A percentile compares a stretch with the other conserved stretches of the same genome.
phyloP scores from a whole-genome alignment of 306 rosid genomes.

The Sphenostylis stenocarpa region DNA sequence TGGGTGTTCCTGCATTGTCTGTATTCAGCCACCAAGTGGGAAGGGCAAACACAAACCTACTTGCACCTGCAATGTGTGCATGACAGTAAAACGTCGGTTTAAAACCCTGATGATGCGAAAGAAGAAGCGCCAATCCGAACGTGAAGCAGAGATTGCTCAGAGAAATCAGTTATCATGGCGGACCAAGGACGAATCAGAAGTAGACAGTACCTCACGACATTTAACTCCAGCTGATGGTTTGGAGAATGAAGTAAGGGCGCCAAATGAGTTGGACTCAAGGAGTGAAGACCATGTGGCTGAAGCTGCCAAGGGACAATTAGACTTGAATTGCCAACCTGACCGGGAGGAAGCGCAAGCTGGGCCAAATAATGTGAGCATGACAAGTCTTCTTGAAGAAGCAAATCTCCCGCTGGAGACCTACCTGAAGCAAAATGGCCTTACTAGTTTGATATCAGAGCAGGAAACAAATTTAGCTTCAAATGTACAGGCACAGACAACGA shows the following conservation, averaged over 20 bases:
- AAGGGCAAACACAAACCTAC: slow-evolving; percentile 99
- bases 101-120: slow-evolving; percentile 95
- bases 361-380: slow-evolving; percentile 64
- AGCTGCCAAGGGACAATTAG: slow-evolving; percentile 67
- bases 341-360: slow-evolving; percentile 60
- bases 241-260: slow-evolving; percentile 62
- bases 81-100: slow-evolving; percentile 94
- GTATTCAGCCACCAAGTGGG: slow-evolving; percentile 99
- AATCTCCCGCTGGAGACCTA: slow-evolving; percentile 77
- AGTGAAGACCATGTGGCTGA: slow-evolving; percentile 64
- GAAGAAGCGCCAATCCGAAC: slow-evolving; percentile 96
- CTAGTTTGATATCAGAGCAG: slow-evolving; percentile 77
- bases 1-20: slow-evolving; percentile 98
- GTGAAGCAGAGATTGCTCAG: slow-evolving; percentile 93
- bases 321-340: slow-evolving; percentile 79
- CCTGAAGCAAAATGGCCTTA: slow-evolving; percentile 84
- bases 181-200: slow-evolving; percentile 74
- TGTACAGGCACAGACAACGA: slow-evolving; percentile 50
- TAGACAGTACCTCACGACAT: slow-evolving; percentile 66
- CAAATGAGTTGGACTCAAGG: slow-evolving; percentile 61
- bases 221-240: slow-evolving; percentile 61
- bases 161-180: slow-evolving; percentile 66
- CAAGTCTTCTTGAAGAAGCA: slow-evolving; percentile 83
- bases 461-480: slow-evolving; percentile 66
- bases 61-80: slow-evolving; percentile 92